These are phyloP conservation scores for Takakia lepidozioides DNA, from an alignment of 225 moss, liverwort and hornwort species.

Conservation along the genomic window DNA sequence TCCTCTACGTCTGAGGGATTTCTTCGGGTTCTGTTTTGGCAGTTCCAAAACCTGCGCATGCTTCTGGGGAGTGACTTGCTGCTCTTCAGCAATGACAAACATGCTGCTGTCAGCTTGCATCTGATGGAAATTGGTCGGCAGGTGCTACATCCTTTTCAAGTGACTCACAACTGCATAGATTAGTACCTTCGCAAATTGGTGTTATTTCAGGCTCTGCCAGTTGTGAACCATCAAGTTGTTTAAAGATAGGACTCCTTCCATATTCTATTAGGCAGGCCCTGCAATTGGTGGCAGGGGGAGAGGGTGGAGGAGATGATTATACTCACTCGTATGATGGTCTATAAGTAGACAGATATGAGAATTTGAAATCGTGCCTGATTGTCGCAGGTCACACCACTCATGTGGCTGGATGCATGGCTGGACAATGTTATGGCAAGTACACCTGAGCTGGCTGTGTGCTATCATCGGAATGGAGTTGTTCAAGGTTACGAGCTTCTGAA, in stretches of 20 bases:
- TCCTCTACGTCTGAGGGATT: constrained; percentile 64
- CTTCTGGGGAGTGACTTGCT: constrained; percentile 92
- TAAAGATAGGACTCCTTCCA: too few relatives aligned
- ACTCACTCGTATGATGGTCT: too few relatives aligned
- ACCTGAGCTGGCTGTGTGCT: constrained; percentile 92
- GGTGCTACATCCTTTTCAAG: constrained; percentile 25
- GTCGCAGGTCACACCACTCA: constrained; percentile 79
- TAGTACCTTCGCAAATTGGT: not conserved
- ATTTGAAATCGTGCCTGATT: too few relatives aligned
- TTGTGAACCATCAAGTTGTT: too few relatives aligned
- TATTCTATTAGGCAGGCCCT: too few relatives aligned
- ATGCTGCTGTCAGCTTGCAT: constrained; percentile 91
- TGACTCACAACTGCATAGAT: not conserved
- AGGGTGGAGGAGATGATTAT: not conserved
- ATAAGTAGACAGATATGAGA: too few relatives aligned
- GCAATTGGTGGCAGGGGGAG: too few relatives aligned
- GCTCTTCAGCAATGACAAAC: constrained; percentile 89
- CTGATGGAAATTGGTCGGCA: constrained; percentile 93
- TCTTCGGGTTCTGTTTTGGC: constrained; percentile 87
- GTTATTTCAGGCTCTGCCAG: not conserved
- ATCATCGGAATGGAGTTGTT: constrained; percentile 90
- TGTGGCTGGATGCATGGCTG: constrained; percentile 99
- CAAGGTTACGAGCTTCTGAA: constrained; percentile 97
- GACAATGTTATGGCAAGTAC: constrained; percentile 99
- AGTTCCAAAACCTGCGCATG: constrained; percentile 94